Conservation (phyloP, 495 filamentous ascomycete genomes). For the Jackrogersella multiformis region DNA sequence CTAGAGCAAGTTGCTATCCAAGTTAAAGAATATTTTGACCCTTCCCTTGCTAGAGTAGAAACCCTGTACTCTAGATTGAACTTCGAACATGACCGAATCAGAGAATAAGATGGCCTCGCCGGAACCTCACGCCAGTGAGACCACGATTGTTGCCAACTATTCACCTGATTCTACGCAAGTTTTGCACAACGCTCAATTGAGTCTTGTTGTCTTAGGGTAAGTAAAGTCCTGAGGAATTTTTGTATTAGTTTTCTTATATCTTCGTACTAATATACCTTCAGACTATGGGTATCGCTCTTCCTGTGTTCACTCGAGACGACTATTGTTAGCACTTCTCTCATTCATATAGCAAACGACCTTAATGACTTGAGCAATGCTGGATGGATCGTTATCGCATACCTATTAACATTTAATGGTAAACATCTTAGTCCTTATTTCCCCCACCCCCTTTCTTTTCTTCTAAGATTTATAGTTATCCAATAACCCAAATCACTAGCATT, state of each 20-base stretch:
- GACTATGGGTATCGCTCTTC: neutral
- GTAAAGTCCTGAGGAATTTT: neutral
- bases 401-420: constrained; percentile 3
- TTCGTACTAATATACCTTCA: neutral
- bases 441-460: too few relatives aligned
- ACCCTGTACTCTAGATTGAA: neutral
- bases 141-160: neutral
- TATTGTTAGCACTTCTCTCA: neutral
- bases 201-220: constrained; percentile 21
- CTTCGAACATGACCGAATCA: constrained; percentile 6
- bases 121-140: constrained; percentile 5
- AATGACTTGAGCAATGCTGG: neutral
- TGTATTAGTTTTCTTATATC: neutral
- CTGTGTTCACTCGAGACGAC: neutral
- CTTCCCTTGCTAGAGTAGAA: neutral
- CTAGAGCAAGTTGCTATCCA: neutral
- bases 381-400: neutral
- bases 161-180: neutral
- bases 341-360: neutral
- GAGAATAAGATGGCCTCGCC: constrained; percentile 6
- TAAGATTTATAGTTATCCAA: neutral
- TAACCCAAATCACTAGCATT: neutral
- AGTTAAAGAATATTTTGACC: too few relatives aligned
- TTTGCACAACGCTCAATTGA: constrained; percentile 8
- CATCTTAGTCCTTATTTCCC: too few relatives aligned